These are phyloP conservation scores for Vigna mungo DNA, from an alignment of 306 rosid genomes.

Conservation along the genomic window DNA sequence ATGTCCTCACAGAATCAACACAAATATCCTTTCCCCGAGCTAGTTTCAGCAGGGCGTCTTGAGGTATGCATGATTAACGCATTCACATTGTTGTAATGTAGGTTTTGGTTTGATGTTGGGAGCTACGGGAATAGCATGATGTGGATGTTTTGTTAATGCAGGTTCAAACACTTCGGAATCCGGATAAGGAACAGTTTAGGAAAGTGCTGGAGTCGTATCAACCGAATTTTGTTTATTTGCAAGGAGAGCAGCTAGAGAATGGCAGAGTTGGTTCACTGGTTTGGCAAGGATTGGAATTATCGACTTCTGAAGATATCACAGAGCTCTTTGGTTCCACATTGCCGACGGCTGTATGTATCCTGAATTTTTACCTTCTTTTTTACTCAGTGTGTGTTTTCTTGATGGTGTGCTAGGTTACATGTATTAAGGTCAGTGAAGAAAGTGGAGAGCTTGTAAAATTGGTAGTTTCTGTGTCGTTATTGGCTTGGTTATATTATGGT, in stretches of 20 bases:
- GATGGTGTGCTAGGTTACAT: constrained; percentile 14
- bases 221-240: constrained; percentile 86
- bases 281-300: constrained; percentile 79
- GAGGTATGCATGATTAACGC: constrained; percentile 64
- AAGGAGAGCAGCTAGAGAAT: constrained; percentile 78
- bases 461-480: constrained; percentile 13
- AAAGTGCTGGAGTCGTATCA: constrained; percentile 70
- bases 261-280: constrained; percentile 78
- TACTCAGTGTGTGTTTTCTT: not conserved
- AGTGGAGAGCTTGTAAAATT: constrained; percentile 6
- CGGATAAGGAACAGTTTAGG: constrained; percentile 76
- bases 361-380: constrained; percentile 28
- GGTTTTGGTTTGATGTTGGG: constrained; percentile 6
- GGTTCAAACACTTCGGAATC: constrained; percentile 81
- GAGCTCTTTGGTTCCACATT: constrained; percentile 73
- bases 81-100: constrained; percentile 22
- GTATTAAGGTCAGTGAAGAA: constrained; percentile 12
- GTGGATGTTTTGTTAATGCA: constrained; percentile 48
- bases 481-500: not conserved
- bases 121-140: constrained; percentile 13
- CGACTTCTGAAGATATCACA: constrained; percentile 62
- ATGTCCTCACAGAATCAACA: constrained; percentile 50
- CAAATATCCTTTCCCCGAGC: constrained; percentile 75
- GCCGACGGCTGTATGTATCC: constrained; percentile 81
- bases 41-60: constrained; percentile 84